phyloP scores from a whole-genome alignment of 1,284 basidiomycete genomes.

The Apiotrichum sp. region DNA sequence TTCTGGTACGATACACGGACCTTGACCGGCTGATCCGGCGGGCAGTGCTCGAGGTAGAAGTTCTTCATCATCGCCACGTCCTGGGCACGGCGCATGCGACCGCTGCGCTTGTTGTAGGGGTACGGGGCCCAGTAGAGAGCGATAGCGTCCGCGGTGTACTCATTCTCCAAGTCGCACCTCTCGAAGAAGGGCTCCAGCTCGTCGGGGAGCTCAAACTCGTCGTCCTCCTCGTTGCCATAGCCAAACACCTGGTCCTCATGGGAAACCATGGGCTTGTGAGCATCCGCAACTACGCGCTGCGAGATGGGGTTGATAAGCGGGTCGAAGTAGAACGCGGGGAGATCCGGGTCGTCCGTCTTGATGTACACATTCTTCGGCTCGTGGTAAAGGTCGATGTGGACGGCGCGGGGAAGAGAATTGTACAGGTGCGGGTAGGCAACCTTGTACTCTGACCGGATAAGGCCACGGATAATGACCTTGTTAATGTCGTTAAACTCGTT shows the following conservation, averaged over 20 bases:
- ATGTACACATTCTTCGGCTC: constrained; percentile 97
- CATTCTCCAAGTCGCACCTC: constrained; percentile 75
- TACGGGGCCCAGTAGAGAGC: constrained; percentile 98
- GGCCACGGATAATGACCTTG: constrained; percentile 98
- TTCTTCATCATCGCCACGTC: constrained; percentile 95
- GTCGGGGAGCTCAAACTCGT: constrained; percentile 83
- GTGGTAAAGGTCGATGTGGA: constrained; percentile 88
- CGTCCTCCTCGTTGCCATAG: constrained; percentile 64
- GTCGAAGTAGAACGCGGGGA: constrained; percentile 99
- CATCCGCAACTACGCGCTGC: constrained; percentile 71
- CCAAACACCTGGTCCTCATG: constrained; percentile 93
- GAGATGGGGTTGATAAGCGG: constrained; percentile 96
- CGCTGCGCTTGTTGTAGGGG: constrained; percentile 88
- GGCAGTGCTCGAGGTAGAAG: constrained; percentile 98
- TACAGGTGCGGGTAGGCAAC: constrained; percentile 99
- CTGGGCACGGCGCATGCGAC: constrained; percentile 86
- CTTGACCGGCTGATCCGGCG: constrained; percentile 92
- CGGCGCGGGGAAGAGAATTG: constrained; percentile 94
- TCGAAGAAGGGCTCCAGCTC: constrained; percentile 76
- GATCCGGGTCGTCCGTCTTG: constrained; percentile 95
- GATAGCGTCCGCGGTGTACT: constrained; percentile 92
- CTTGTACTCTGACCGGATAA: constrained; percentile 98
- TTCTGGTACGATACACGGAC: constrained; percentile 99
- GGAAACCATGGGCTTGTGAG: constrained; percentile 72
- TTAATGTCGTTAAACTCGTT: constrained; percentile 99